Evolutionary conservation across 768 basidiomycete species (phyloP), one percentile per base, ranked within the genome.

Genomic region (Lepiota subincarnata): DNA sequence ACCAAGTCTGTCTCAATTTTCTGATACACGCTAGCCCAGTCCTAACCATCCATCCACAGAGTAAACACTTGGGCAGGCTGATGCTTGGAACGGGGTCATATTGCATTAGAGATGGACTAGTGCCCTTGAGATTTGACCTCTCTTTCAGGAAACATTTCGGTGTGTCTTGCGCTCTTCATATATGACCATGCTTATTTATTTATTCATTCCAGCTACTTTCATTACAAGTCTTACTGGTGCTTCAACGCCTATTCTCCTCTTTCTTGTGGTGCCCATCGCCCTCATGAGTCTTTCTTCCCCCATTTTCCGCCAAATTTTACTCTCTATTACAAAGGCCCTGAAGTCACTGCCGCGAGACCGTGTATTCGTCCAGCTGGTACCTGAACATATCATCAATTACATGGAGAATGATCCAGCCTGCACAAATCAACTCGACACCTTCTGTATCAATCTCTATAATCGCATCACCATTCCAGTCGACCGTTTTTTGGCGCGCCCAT

Each of bases 291-390:
- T 89, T 2, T 72, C 81, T 8, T 91, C 87, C 0, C 78, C 81
- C 12, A 64, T 78, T 16, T 78, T 91, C n/a, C 82, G 88, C 16
- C 83, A 87, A 63, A 71, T 89, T 24, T 76, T 88, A 49, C 81
- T 80, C 6, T 76, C 83, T 2, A 69, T 84, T 57, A 83, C 81
- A 60, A 84, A 84, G 55, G 68, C 78, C 2, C 64, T 74, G 51
- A 80, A 78, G 65, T 67, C 73, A 11, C 71, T 74, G 44, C 59
- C 69, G n/a, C 64, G 76, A 11, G 73, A 75, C 19, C 80, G 81
- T 47, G 73, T 87, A 14, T 71, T 86, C 24, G 80, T 89, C 55
- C 87, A 93, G 52, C 80, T 92, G 57, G 71, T 93, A 40, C 87
- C 91, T 3, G 85, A 90, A 57, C 72, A 79, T 28, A 69, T 88